Conservation (phyloP, 2,329 filamentous ascomycete species). For the Colletotrichum sublineola region DNA sequence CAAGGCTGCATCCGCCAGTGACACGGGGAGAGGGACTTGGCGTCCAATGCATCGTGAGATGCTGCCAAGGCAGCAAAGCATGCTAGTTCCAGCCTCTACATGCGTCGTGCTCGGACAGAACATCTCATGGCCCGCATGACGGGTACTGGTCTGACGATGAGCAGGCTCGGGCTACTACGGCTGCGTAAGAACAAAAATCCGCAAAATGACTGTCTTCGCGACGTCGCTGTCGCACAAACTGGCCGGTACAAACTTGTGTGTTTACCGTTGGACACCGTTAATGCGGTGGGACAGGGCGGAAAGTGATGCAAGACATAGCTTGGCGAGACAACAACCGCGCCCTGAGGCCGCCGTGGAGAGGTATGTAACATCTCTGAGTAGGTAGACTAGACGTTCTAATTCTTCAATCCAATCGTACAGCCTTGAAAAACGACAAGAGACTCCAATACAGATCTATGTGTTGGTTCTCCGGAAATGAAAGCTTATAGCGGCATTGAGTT, state of each 20-base stretch:
- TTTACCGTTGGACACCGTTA: neutral
- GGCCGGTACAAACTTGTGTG: neutral
- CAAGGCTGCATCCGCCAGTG: neutral
- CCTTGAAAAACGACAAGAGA: neutral
- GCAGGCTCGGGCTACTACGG: neutral
- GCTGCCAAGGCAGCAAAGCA: neutral
- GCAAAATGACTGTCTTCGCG: neutral
- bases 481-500: neutral
- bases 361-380: neutral
- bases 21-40: neutral
- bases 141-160: neutral
- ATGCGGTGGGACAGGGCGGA: neutral
- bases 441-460: neutral
- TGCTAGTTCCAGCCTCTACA: neutral
- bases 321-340: neutral
- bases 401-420: neutral
- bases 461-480: neutral
- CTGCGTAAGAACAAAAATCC: neutral
- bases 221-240: neutral
- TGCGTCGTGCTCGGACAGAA: slow-evolving; percentile 6
- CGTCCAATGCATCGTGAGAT: neutral
- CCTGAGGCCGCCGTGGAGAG: neutral
- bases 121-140: neutral
- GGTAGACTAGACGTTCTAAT: neutral
- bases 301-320: neutral